Base-by-base conservation (phyloP, 2,329 filamentous ascomycete species). In the Thyridium curvatum region DNA sequence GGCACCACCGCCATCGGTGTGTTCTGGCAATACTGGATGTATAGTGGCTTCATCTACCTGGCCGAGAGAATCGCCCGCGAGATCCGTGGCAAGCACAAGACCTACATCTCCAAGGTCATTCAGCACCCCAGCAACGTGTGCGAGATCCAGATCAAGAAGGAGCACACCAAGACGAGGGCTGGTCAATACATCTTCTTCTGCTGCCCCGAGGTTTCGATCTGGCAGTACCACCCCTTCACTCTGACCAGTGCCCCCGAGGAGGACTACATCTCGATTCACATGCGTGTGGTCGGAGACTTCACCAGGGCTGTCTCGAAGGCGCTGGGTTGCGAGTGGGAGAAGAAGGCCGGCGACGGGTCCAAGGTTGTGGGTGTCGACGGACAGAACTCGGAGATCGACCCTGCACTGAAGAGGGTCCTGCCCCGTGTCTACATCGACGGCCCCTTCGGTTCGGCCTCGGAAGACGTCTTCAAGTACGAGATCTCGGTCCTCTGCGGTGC, bases 61-160 rank as follows among this genome's bases (percentile, higher is more conserved):
- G 74, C 77, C n/a, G 87, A 94, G 65, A 74, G 86, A 44, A 70
- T 90, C 41, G 79, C 85, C 15, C 79, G 86, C 45, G 87, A 93
- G 62, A 66, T 91, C 31, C 81, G 86, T 38, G 86, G 86, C 34
- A 76, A 81, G 18, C 85, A 91, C 68, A 87, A 84, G 72, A 91
- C 86, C 13, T 88, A 84, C 58, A 85, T 94, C 43, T 88, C 84
- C 47, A 93, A 93, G 66, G 87, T 94, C 46, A 82, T 94, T 47
- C 86, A 93, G 66, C 86, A 94, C 60, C 86, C 86, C 8, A 88
- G 84, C 68, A 88, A 89, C 53, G 87, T 94, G 14, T 86, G 85
- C 59, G 87, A 94, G 64, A 90, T 94, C 44, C 87, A 93, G 66
- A 89, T 94, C 67, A 90, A 91, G 72, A 93, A 93, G 64, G 85